A percentile compares a stretch with the other conserved stretches of the same genome.
Evolutionary conservation across 495 filamentous ascomycete species (phyloP).

Genomic region (Echria macrotheca): DNA sequence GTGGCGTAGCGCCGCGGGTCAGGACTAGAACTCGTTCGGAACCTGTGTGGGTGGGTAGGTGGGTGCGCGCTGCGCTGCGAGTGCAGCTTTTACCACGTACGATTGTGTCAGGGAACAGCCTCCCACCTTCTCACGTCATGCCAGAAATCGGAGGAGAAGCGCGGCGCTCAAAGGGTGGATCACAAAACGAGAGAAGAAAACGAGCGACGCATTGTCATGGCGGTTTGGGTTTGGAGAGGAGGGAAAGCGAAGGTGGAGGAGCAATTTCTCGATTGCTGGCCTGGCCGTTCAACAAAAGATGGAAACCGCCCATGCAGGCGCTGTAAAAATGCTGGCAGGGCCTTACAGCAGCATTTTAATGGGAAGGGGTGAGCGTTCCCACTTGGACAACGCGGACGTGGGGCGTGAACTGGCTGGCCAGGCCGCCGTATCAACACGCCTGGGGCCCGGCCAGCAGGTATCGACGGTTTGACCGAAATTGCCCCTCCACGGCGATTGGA

Average conservation of each 20-base stretch:
- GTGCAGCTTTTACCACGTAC: not conserved
- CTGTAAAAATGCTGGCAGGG: constrained; percentile 15
- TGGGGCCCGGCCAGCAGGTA: constrained; percentile 6
- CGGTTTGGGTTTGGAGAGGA: constrained; percentile 21
- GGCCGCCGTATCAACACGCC: not conserved
- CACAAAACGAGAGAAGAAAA: constrained; percentile 7
- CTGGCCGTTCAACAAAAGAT: not conserved
- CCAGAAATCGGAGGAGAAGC: not conserved
- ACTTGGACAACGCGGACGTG: not conserved
- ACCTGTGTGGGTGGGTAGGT: not conserved
- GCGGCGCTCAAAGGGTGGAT: constrained; percentile 3
- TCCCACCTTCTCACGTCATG: constrained; percentile 8
- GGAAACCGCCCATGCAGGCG: constrained; percentile 1
- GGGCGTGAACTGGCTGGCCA: not conserved
- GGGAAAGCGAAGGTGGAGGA: constrained; percentile 8
- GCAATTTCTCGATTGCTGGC: constrained; percentile 2
- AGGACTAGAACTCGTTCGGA: constrained; percentile 4
- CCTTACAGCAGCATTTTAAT: constrained; percentile 19
- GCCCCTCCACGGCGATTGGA: not conserved
- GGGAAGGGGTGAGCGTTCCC: constrained; percentile 17
- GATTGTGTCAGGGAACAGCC: too few relatives aligned
- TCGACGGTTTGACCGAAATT: not conserved
- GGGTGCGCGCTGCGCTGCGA: not conserved
- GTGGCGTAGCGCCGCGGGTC: constrained; percentile 19
- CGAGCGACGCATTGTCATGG: constrained; percentile 15